Percentiles rank a stretch among this genome's conserved stretches.
Conservation (phyloP, 495 filamentous ascomycete species). For the Neurospora sp. region DNA sequence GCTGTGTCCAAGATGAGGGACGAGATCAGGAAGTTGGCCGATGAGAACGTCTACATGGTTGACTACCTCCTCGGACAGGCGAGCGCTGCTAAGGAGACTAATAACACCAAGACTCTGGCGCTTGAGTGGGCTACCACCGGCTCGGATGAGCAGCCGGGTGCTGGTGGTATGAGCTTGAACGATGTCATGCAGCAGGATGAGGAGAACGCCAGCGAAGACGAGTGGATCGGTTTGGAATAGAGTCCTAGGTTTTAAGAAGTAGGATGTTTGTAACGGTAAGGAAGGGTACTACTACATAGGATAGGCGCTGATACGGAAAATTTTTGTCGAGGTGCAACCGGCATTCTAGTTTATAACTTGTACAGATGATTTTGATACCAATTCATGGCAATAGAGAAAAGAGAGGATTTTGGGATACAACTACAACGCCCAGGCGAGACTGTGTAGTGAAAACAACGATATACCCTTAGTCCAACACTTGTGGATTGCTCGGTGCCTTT, state of each 20-base stretch:
- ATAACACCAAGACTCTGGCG: constrained; percentile 1
- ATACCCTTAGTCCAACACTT: not conserved
- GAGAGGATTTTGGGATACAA: not conserved
- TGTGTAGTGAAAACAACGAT: not conserved
- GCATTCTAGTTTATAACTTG: not conserved
- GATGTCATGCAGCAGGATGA: constrained; percentile 24
- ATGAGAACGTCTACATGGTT: constrained; percentile 77
- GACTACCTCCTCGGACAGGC: constrained; percentile 60
- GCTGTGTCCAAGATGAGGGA: constrained; percentile 67
- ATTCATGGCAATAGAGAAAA: constrained; percentile 1
- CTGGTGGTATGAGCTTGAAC: constrained; percentile 8
- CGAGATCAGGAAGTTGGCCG: constrained; percentile 62
- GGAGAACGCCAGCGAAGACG: constrained; percentile 30
- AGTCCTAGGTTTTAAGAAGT: constrained; percentile 3
- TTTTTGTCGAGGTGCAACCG: not conserved
- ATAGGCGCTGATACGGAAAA: not conserved
- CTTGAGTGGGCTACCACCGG: constrained; percentile 9
- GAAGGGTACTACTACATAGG: not conserved
- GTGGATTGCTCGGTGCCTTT: not conserved
- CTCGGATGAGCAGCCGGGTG: constrained; percentile 11
- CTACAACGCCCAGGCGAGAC: not conserved
- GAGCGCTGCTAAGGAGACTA: constrained; percentile 8
- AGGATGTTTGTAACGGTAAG: not conserved
- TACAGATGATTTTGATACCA: constrained; percentile 15
- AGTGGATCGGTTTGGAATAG: constrained; percentile 48